Evolutionary conservation across 352 stramenopile species (phyloP).

Genomic region (Globisporangium iwayamae): DNA sequence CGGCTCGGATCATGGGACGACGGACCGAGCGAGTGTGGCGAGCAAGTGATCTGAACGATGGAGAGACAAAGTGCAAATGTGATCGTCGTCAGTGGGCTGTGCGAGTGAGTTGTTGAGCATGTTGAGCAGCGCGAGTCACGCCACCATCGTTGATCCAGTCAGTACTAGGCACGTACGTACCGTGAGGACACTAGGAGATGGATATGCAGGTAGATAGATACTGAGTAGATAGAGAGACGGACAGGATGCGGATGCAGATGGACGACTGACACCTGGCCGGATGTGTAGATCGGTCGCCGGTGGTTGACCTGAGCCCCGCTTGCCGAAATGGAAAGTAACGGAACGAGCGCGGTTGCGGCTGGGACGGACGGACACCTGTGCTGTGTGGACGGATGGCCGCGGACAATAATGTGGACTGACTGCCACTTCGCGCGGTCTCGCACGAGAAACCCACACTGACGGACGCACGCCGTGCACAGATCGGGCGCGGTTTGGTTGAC

Average conservation of each 20-base stretch:
- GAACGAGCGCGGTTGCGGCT: neutral
- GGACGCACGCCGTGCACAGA: constrained; percentile 8
- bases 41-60: neutral
- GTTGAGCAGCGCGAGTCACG: neutral
- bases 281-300: neutral
- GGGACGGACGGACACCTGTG: constrained; percentile 1
- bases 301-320: constrained; percentile 9
- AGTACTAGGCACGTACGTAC: neutral
- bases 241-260: neutral
- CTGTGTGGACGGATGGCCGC: constrained; percentile 5
- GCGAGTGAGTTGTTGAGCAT: neutral
- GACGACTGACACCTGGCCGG: neutral
- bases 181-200: neutral
- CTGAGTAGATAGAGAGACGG: neutral
- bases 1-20: constrained; percentile 9
- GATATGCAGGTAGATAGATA: constrained; percentile 6
- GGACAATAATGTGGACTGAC: neutral
- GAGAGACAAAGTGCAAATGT: neutral
- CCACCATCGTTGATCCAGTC: neutral
- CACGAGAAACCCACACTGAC: constrained; percentile 3
- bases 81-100: neutral
- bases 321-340: constrained; percentile 23
- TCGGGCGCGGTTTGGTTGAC: neutral
- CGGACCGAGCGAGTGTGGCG: neutral
- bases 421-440: constrained; percentile 6